These are phyloP conservation scores for Ganoderma leucocontextum DNA, from an alignment of 1,284 basidiomycete genomes.

Conservation along the genomic window DNA sequence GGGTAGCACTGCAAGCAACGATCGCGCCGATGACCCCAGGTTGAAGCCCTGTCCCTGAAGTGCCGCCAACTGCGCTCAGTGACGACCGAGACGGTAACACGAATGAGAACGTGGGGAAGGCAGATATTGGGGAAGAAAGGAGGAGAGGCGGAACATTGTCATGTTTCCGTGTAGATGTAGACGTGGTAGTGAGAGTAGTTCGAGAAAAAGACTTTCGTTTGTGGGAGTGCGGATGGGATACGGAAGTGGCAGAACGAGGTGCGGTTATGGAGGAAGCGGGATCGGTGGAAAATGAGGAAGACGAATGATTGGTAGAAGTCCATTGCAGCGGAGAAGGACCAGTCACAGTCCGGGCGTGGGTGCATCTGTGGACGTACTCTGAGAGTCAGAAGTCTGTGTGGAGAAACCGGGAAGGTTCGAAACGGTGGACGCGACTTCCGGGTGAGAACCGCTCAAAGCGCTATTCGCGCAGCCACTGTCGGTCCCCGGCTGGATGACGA, in stretches of 20 bases:
- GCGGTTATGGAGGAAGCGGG: neutral
- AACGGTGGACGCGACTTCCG: neutral
- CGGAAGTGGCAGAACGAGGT: neutral
- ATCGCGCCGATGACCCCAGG: neutral
- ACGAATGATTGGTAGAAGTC: neutral
- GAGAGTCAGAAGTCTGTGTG: neutral
- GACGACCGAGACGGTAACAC: neutral
- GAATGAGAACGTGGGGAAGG: neutral
- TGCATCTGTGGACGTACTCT: neutral
- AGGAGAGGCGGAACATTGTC: neutral
- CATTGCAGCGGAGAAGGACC: neutral
- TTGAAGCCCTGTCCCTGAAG: neutral
- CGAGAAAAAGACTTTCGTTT: neutral
- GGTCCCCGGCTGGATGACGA: constrained; percentile 4
- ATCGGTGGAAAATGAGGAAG: neutral
- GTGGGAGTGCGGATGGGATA: neutral
- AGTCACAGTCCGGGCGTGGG: neutral
- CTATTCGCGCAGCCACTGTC: neutral
- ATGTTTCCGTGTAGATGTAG: neutral
- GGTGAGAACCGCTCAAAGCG: neutral
- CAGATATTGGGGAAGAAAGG: neutral
- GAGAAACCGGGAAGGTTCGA: neutral
- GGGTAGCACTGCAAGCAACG: neutral
- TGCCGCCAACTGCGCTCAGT: neutral
- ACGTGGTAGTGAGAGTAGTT: neutral